Conservation (phyloP, 129 eudicot genomes). For the Helichrysum umbraculigerum region DNA sequence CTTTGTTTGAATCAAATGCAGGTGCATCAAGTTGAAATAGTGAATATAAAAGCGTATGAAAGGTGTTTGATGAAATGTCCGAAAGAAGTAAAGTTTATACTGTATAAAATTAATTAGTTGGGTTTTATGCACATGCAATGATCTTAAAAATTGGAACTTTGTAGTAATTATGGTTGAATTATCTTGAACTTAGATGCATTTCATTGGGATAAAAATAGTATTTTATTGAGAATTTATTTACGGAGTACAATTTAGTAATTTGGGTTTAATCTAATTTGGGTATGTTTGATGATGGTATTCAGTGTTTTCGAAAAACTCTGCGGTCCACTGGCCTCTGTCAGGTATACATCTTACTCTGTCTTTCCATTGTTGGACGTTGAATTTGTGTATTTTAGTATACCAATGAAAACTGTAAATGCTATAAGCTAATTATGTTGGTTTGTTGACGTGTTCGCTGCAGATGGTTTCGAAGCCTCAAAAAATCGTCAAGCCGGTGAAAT, state of each 20-base stretch:
- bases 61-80: too few relatives aligned
- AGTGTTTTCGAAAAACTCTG: conserved; percentile 45
- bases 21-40: too few relatives aligned
- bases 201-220: not conserved
- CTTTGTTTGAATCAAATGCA: too few relatives aligned
- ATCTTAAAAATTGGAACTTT: conserved; percentile 19
- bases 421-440: conserved; percentile 22
- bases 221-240: not conserved
- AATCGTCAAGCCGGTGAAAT: conserved; percentile 48
- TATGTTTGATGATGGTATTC: conserved; percentile 17
- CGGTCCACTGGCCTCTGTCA: conserved; percentile 49
- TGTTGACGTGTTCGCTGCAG: conserved; percentile 26
- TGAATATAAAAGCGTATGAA: too few relatives aligned
- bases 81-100: too few relatives aligned
- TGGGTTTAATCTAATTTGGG: conserved; percentile 29
- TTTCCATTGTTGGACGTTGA: conserved; percentile 29
- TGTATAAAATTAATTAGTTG: not conserved
- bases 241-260: conserved; percentile 9
- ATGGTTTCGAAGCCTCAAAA: conserved; percentile 31
- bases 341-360: conserved; percentile 36
- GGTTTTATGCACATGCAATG: not conserved
- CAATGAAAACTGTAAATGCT: conserved; percentile 8
- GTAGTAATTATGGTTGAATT: conserved; percentile 12
- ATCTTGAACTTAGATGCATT: not conserved
- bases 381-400: conserved; percentile 11